Conservation (phyloP, 176 grass and related monocot species). For the Bromus sterilis region DNA sequence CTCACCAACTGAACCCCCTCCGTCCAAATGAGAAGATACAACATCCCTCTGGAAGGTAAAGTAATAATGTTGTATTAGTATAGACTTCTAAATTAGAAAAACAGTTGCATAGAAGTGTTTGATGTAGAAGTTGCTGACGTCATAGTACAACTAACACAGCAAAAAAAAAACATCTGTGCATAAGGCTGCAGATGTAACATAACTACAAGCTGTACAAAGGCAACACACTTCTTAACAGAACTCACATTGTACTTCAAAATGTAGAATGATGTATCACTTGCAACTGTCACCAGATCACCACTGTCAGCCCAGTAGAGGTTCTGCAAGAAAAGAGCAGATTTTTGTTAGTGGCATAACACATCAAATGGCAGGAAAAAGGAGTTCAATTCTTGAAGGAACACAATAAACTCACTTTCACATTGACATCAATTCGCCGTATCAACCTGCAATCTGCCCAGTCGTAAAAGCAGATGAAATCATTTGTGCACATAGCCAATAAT, state of each 20-base stretch:
- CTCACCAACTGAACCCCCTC: conserved; percentile 69
- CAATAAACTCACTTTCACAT: conserved; percentile 53
- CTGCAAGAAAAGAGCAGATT: conserved; percentile 26
- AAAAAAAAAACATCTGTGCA: neutral
- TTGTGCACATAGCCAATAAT: conserved; percentile 94
- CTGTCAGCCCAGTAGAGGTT: conserved; percentile 99
- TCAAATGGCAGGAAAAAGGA: neutral
- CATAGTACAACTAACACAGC: neutral
- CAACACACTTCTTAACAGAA: conserved; percentile 9
- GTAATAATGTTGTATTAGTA: conserved; percentile 12
- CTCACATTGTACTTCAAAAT: conserved; percentile 98
- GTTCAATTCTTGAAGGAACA: neutral
- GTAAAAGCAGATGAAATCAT: conserved; percentile 98
- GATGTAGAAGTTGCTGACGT: neutral
- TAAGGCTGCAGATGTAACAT: neutral
- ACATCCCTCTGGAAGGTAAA: conserved; percentile 66
- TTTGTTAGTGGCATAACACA: conserved; percentile 1
- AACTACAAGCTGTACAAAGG: neutral
- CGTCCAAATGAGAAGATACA: conserved; percentile 83
- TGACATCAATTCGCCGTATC: conserved; percentile 97
- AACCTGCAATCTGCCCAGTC: conserved; percentile 90
- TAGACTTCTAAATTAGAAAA: neutral
- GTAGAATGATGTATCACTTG: conserved; percentile 94
- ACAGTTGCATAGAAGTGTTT: neutral
- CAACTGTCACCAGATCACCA: conserved; percentile 88